Percentiles rank a stretch among this genome's conserved stretches.
Evolutionary conservation across 768 basidiomycete species (phyloP).

Genomic region (Phanerochaete carnosa): DNA sequence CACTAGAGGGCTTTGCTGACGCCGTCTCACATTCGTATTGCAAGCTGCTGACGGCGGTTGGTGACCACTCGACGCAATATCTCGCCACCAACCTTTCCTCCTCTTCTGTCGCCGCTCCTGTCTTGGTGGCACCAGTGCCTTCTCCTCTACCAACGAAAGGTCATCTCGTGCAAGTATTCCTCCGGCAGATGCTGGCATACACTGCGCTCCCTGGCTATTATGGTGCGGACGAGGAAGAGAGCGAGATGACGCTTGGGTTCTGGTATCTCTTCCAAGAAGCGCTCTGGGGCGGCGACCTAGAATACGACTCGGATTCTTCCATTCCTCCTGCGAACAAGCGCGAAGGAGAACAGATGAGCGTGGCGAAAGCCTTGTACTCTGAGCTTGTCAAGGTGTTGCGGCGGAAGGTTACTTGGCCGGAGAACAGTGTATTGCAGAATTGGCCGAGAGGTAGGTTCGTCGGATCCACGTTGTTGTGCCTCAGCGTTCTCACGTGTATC

Average conservation of each 20-base stretch:
- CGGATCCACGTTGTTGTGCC: not conserved
- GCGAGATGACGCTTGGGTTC: conserved; percentile 82
- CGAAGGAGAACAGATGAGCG: conserved; percentile 39
- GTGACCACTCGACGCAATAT: conserved; percentile 83
- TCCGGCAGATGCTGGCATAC: conserved; percentile 68
- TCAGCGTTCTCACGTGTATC: not conserved
- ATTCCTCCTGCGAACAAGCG: conserved; percentile 9
- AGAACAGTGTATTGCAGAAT: conserved; percentile 33
- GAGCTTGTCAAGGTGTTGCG: conserved; percentile 72
- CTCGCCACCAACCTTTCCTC: conserved; percentile 68
- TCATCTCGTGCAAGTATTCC: conserved; percentile 55
- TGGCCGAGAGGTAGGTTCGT: conserved; percentile 67
- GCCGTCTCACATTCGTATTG: conserved; percentile 69
- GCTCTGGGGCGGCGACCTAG: conserved; percentile 57
- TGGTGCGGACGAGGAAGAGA: conserved; percentile 83
- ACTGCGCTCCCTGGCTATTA: conserved; percentile 74
- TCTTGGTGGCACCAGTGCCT: conserved; percentile 18
- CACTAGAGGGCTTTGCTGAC: conserved; percentile 41
- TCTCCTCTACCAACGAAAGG: conserved; percentile 18
- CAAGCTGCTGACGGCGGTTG: conserved; percentile 76
- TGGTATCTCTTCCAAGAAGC: conserved; percentile 93
- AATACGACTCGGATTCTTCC: conserved; percentile 27
- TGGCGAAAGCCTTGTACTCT: conserved; percentile 75
- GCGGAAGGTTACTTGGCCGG: conserved; percentile 75
- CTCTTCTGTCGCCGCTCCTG: conserved; percentile 30